Evolutionary conservation across 2,329 filamentous ascomycete genomes (phyloP).

Genomic region (Cytospora paraplurivora): DNA sequence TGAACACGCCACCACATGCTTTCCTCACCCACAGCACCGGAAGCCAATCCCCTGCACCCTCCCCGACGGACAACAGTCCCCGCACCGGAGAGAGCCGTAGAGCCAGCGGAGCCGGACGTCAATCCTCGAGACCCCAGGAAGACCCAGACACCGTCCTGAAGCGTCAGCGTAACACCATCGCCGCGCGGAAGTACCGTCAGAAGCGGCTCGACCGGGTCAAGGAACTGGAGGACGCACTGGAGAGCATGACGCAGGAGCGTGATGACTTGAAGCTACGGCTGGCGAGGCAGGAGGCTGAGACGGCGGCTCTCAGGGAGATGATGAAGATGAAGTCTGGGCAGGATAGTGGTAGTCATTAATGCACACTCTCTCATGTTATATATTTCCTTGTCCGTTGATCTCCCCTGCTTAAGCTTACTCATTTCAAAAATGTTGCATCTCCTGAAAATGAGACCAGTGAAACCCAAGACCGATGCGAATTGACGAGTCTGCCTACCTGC

Average conservation of each 20-base stretch:
- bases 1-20: conserved; percentile 10
- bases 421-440: neutral
- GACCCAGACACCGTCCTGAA: conserved; percentile 43
- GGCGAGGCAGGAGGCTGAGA: conserved; percentile 61
- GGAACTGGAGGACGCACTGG: conserved; percentile 57
- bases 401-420: neutral
- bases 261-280: conserved; percentile 59
- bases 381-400: neutral
- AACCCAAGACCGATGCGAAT: too few species aligned
- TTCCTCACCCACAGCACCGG: conserved; percentile 3
- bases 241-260: conserved; percentile 54
- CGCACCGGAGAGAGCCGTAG: conserved; percentile 1
- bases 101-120: conserved; percentile 22
- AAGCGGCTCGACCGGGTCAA: conserved; percentile 62
- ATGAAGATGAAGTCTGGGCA: conserved; percentile 30
- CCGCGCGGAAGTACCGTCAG: conserved; percentile 64
- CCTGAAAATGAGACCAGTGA: too few species aligned
- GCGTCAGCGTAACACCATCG: conserved; percentile 63
- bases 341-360: conserved; percentile 20
- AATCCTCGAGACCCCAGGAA: conserved; percentile 24
- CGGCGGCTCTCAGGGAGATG: conserved; percentile 54
- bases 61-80: conserved; percentile 20
- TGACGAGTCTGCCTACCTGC: too few species aligned
- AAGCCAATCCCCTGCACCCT: conserved; percentile 20
- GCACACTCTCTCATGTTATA: neutral